Evolutionary conservation across 75 land plant species (phyloP).

Genomic region (Cunninghamia lanceolata): DNA sequence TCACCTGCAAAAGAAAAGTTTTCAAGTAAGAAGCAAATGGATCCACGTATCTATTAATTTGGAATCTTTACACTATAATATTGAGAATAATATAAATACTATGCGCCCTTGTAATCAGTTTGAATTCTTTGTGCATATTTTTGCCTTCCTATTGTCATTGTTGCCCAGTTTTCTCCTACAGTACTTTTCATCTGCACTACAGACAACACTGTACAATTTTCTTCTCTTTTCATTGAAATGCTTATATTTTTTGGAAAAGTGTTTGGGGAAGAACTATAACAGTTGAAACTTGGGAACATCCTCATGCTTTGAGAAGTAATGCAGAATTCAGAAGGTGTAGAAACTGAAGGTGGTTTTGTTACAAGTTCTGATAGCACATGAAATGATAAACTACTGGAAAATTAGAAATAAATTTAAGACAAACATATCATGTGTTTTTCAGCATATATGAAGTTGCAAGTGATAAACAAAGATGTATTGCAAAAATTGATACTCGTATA

Average conservation of each 20-base stretch:
- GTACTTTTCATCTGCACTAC: not conserved
- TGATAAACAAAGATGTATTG: not conserved
- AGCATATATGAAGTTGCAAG: not conserved
- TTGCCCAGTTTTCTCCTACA: not conserved
- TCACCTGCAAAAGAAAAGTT: conserved; percentile 20
- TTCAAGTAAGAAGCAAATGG: not conserved
- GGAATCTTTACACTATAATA: not conserved
- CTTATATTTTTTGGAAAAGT: not conserved
- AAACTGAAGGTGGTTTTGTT: not conserved
- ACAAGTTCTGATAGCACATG: not conserved
- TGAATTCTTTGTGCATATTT: not conserved
- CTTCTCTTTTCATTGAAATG: not conserved
- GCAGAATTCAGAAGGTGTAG: not conserved
- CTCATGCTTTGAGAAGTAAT: not conserved
- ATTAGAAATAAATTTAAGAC: not conserved
- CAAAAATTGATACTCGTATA: not conserved
- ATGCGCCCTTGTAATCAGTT: not conserved
- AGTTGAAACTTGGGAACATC: not conserved
- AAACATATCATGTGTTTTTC: not conserved
- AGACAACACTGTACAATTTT: not conserved
- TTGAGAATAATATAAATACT: not conserved
- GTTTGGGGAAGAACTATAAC: not conserved
- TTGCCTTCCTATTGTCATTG: not conserved
- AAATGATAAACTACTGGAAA: conserved; percentile 3
- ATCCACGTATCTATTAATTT: not conserved